phyloP scores from a whole-genome alignment of 805 yeast genomes.

The Wickerhamiella shivajii region DNA sequence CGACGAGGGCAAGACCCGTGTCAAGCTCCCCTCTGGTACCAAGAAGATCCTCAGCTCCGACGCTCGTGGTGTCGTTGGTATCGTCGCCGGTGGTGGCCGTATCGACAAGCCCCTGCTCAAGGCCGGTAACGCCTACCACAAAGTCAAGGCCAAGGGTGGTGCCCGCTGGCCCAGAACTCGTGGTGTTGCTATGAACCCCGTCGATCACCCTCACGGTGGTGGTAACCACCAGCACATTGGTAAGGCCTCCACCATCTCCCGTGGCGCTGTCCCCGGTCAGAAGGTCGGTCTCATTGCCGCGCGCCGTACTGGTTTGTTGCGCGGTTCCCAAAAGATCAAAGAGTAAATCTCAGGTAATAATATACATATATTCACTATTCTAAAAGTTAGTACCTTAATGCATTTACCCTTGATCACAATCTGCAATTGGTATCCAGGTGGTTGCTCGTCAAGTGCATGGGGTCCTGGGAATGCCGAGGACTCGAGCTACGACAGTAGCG shows the following conservation, averaged over 20 bases:
- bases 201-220: constrained; percentile 99
- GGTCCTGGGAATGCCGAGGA: too few relatives aligned
- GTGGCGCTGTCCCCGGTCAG: constrained; percentile 99
- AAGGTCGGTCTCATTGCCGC: constrained; percentile 99
- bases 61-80: constrained; percentile 99
- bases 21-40: constrained; percentile 98
- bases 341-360: constrained; percentile 32
- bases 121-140: constrained; percentile 99
- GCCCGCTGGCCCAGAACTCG: constrained; percentile 99
- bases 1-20: constrained; percentile 98
- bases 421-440: too few relatives aligned
- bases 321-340: constrained; percentile 96
- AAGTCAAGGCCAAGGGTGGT: constrained; percentile 90
- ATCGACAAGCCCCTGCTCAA: constrained; percentile 98
- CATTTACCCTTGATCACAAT: too few relatives aligned
- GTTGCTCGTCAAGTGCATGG: too few relatives aligned
- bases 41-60: constrained; percentile 90
- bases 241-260: constrained; percentile 97
- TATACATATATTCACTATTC: constrained; percentile 5
- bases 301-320: constrained; percentile 99
- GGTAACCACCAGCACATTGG: constrained; percentile 99
- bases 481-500: too few relatives aligned
- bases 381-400: too few relatives aligned
- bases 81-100: constrained; percentile 99
- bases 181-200: constrained; percentile 99